Evolutionary conservation across 202 grass and related monocot species (phyloP).

Genomic region (Hordeum pubiflorum): DNA sequence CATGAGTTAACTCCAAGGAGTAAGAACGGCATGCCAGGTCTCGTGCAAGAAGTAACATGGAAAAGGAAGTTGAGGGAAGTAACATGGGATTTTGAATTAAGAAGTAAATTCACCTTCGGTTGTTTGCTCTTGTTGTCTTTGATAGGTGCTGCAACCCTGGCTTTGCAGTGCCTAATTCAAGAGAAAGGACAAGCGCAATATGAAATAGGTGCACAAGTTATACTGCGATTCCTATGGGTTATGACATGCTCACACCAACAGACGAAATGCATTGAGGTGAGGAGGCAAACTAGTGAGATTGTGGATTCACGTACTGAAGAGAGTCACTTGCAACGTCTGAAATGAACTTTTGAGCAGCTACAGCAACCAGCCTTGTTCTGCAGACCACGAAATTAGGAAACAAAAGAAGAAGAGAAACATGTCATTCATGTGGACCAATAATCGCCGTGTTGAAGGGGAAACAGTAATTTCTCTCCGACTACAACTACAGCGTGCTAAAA

Average conservation of each 20-base stretch:
- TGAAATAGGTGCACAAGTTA: background rate
- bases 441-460: background rate
- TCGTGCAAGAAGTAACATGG: background rate
- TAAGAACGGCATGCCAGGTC: background rate
- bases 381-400: constrained; percentile 9
- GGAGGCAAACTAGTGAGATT: background rate
- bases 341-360: constrained; percentile 92
- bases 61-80: background rate
- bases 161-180: constrained; percentile 83
- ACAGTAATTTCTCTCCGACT: background rate
- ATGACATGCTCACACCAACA: background rate
- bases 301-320: constrained; percentile 64
- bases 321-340: constrained; percentile 88
- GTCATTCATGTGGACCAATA: background rate
- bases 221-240: background rate
- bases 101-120: constrained; percentile 54
- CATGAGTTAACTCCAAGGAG: constrained; percentile 18
- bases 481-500: background rate
- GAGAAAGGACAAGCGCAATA: constrained; percentile 8
- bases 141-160: constrained; percentile 80
- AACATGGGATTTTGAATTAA: constrained; percentile 26
- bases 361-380: constrained; percentile 86
- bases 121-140: constrained; percentile 99
- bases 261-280: background rate
- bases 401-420: background rate